Evolutionary conservation across 257 asterid genomes (phyloP), one percentile per base, ranked within the genome.

Genomic region (Solanum raphanifolium): DNA sequence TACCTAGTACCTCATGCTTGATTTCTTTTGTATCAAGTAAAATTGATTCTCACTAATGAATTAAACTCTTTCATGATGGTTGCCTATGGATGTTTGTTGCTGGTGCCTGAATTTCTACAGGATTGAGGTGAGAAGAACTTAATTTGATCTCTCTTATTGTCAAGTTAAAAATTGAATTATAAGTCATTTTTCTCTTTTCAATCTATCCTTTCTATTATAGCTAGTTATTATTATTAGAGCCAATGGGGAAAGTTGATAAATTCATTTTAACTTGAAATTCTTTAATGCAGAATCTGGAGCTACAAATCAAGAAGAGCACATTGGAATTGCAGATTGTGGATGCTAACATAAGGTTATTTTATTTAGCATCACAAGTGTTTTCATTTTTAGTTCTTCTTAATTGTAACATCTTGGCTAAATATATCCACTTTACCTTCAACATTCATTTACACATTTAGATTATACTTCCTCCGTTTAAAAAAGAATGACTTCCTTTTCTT

Each of bases 201-300:
- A 11, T 41, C 48, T 41, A 41, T 41, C 48, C 13, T 41, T 41
- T 11, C 13, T 68, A 25, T 68, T 6, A 4, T 43, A 43, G 16
- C 15, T 43, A 43, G 52, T 35, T 13, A 43, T 60, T n/a, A 69
- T 29, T 69, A 41, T 10, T 69, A 29, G 76, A 69, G 5, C 7
- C 75, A 35, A 27, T 27, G 38, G 3, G 4, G 12, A 31, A 31
- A 31, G 6, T 48, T 48, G 20, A 48, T 48, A 48, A 5, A 13
- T 0, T 48, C 58, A 48, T 48, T 48, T 48, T 48, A 48, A 48
- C 58, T 16, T 31, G 78, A 71, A 71, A 9, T 23, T 62, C 7
- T 66, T 87, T 83, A 41, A 66, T 72, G 66, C 86, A 94, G 96
- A 94, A 94, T 91, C 86, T 90, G 3, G 93, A 94, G 86, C 91